A percentile compares a stretch with the other conserved stretches of the same genome.
Conservation (phyloP, 352 stramenopile species). For the Blastocystis sp. region DNA sequence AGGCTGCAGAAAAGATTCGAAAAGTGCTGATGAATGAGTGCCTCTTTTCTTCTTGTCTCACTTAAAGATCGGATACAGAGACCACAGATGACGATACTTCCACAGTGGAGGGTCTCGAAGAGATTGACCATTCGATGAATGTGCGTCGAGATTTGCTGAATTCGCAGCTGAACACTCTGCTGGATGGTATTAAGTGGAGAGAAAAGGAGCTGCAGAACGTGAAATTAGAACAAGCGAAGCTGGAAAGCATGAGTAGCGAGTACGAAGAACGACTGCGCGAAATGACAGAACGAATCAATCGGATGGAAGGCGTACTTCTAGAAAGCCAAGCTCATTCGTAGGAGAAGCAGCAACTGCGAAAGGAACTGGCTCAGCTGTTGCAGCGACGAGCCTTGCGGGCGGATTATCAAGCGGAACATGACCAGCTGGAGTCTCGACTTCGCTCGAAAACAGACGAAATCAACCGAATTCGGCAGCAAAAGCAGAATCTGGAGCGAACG, state of each 20-base stretch:
- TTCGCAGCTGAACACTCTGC: slow-evolving; percentile 34
- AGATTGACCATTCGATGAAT: not conserved
- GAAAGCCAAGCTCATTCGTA: not conserved
- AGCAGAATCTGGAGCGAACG: not conserved
- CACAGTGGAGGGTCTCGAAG: not conserved
- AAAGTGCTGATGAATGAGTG: not conserved
- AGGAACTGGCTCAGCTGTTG: not conserved
- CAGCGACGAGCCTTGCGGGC: not conserved
- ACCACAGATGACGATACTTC: not conserved
- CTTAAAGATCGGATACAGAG: not conserved
- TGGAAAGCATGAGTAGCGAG: not conserved
- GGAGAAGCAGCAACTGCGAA: not conserved
- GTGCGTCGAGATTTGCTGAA: not conserved
- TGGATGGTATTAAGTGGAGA: slow-evolving; percentile 3
- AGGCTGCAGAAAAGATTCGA: not conserved
- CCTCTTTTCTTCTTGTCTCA: not conserved
- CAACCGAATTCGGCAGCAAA: not conserved
- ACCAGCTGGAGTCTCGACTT: not conserved
- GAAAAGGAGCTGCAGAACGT: slow-evolving; percentile 32
- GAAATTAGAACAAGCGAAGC: not conserved
- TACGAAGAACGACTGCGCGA: slow-evolving; percentile 13
- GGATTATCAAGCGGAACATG: not conserved
- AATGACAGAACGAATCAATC: slow-evolving; percentile 17
- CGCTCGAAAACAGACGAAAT: not conserved
- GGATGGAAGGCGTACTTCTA: not conserved